Evolutionary conservation across 2,329 filamentous ascomycete species (phyloP).

Genomic region (Pyrenochaeta sp.): DNA sequence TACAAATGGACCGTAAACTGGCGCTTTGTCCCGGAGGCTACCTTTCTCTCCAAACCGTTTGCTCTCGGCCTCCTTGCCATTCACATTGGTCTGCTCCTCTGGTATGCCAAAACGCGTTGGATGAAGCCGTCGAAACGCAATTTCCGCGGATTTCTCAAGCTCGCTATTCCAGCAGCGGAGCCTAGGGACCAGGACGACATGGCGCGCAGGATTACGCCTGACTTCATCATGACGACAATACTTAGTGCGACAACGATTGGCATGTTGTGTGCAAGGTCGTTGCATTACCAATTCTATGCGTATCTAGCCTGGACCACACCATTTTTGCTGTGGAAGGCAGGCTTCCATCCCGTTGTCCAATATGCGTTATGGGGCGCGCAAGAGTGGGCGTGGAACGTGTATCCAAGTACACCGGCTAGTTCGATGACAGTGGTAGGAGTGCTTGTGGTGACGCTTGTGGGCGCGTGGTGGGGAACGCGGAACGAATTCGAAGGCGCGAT

Average conservation of each 20-base stretch:
- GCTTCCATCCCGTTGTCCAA: conserved; percentile 72
- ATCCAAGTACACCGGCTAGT: conserved; percentile 76
- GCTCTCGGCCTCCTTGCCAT: conserved; percentile 70
- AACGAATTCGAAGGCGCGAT: conserved; percentile 52
- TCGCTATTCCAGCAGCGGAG: conserved; percentile 54
- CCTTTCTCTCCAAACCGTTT: conserved; percentile 77
- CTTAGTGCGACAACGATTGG: conserved; percentile 81
- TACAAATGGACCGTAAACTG: conserved; percentile 99
- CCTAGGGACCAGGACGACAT: conserved; percentile 63
- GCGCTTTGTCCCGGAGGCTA: conserved; percentile 88
- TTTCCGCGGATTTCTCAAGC: conserved; percentile 62
- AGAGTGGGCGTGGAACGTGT: conserved; percentile 95
- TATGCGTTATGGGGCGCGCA: conserved; percentile 78
- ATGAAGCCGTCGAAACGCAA: conserved; percentile 71
- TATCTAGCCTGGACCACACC: conserved; percentile 91
- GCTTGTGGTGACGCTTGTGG: conserved; percentile 71
- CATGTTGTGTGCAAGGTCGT: conserved; percentile 82
- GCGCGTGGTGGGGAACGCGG: conserved; percentile 67
- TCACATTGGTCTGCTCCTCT: conserved; percentile 71
- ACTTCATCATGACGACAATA: conserved; percentile 79
- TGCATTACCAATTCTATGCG: conserved; percentile 96
- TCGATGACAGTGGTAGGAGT: conserved; percentile 74
- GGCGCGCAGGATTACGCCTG: conserved; percentile 68
- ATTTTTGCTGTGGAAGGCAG: conserved; percentile 83
- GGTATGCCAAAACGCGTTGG: conserved; percentile 76